Evolutionary conservation across 192 early-diverging fungal genomes (phyloP).

Genomic region (Powellomyces hirtus): DNA sequence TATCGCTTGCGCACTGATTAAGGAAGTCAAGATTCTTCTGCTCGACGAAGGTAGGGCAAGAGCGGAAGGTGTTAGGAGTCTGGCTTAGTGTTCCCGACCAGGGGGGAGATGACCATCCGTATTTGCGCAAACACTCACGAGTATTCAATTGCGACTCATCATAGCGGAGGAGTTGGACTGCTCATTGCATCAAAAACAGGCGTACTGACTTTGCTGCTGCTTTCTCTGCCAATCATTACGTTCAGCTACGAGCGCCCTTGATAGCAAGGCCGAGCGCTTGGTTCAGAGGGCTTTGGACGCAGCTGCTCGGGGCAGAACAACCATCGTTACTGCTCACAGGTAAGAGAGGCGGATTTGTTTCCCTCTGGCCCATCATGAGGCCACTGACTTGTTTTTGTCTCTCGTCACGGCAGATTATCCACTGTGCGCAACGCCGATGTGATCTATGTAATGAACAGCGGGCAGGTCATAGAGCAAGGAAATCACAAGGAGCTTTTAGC

Average conservation of each 20-base stretch:
- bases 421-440: slow-evolving; percentile 41
- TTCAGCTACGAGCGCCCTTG: slow-evolving; percentile 48
- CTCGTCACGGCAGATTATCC: no score
- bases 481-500: slow-evolving; percentile 32
- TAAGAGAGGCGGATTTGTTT: slow-evolving; percentile 32
- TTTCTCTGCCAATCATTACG: no score
- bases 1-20: slow-evolving; percentile 88
- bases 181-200: no score
- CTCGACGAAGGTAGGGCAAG: slow-evolving; percentile 61
- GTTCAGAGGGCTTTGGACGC: slow-evolving; percentile 31
- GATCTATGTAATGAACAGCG: slow-evolving; percentile 41
- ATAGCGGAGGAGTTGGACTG: no score
- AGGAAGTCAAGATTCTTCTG: slow-evolving; percentile 75
- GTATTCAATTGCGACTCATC: no score
- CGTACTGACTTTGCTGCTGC: no score
- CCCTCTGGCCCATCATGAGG: slow-evolving; percentile 74
- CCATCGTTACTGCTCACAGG: slow-evolving; percentile 39
- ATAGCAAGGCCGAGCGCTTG: slow-evolving; percentile 62
- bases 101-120: no score
- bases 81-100: no score
- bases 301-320: neutral
- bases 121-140: no score
- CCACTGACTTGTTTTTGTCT: slow-evolving; percentile 61
- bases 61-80: no score
- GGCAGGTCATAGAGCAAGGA: slow-evolving; percentile 40